Conservation (phyloP, 495 filamentous ascomycete species). For the Copromyces sp. region DNA sequence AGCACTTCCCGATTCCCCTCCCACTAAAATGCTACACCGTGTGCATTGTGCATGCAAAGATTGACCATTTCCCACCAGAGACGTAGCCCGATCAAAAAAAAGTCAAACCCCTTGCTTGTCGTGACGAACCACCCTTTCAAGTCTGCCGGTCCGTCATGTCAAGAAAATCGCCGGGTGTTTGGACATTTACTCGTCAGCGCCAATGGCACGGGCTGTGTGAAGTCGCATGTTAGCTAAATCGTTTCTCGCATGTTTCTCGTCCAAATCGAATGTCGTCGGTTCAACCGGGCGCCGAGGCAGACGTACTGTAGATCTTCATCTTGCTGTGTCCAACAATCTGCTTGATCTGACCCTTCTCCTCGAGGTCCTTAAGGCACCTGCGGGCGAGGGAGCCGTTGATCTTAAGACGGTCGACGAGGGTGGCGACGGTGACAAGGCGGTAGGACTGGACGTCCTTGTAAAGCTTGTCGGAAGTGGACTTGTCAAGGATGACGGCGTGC, state of each 20-base stretch:
- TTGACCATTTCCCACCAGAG: constrained; percentile 20
- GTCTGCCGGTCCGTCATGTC: constrained; percentile 19
- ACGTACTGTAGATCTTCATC: constrained; percentile 97
- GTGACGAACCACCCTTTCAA: constrained; percentile 17
- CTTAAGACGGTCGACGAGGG: constrained; percentile 98
- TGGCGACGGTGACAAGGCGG: constrained; percentile 97
- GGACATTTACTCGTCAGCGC: constrained; percentile 44
- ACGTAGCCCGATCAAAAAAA: constrained; percentile 24
- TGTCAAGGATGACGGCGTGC: constrained; percentile 77
- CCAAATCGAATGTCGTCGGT: neutral
- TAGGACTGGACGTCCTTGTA: constrained; percentile 99
- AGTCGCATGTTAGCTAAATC: constrained; percentile 26
- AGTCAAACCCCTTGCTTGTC: constrained; percentile 23
- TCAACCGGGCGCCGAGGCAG: neutral
- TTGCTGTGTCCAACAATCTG: constrained; percentile 94
- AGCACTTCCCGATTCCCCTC: constrained; percentile 26
- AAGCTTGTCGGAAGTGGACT: constrained; percentile 77
- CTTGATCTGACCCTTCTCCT: constrained; percentile 98
- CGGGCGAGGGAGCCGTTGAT: constrained; percentile 98
- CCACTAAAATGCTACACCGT: neutral
- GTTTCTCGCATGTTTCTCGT: neutral
- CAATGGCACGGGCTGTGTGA: constrained; percentile 48
- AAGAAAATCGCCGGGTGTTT: constrained; percentile 15
- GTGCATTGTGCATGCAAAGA: constrained; percentile 7
- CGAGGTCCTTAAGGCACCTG: constrained; percentile 79